phyloP scores from a whole-genome alignment of 345 rosid genomes.

The Gossypioides kirkii region DNA sequence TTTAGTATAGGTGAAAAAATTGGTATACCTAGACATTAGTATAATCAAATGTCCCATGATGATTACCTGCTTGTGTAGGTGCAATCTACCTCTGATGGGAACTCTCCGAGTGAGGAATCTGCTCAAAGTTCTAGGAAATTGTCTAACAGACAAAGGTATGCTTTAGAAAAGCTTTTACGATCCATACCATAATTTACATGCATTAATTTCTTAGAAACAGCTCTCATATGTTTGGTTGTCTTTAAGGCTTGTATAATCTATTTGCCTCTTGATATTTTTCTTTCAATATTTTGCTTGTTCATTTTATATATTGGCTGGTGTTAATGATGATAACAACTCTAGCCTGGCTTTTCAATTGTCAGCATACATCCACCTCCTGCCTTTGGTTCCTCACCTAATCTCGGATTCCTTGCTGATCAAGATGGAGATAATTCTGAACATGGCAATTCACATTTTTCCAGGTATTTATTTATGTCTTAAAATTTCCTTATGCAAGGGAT shows the following conservation, averaged over 20 bases:
- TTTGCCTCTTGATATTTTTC: not conserved
- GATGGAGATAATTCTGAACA: conserved; percentile 74
- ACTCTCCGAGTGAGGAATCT: conserved; percentile 28
- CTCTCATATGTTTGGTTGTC: not conserved
- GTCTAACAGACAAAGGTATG: conserved; percentile 49
- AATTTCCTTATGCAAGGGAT: not conserved
- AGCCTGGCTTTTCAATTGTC: conserved; percentile 32
- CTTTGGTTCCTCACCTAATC: conserved; percentile 94
- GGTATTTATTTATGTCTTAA: conserved; percentile 28
- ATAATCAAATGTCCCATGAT: conserved; percentile 5
- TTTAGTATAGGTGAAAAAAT: not conserved
- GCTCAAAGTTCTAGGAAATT: conserved; percentile 28
- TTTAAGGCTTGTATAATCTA: not conserved
- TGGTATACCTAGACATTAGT: not conserved
- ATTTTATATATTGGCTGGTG: not conserved
- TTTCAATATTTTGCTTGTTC: not conserved
- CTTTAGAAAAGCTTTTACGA: not conserved
- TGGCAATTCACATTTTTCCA: conserved; percentile 58
- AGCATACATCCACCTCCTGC: conserved; percentile 98
- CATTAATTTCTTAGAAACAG: not conserved
- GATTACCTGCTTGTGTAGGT: conserved; percentile 51
- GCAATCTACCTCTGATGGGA: conserved; percentile 46
- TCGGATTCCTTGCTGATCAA: conserved; percentile 72
- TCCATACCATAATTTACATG: not conserved
- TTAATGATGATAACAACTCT: conserved; percentile 17